Evolutionary conservation across 495 filamentous ascomycete species (phyloP).

Genomic region (Staphylotrichum longicolle): DNA sequence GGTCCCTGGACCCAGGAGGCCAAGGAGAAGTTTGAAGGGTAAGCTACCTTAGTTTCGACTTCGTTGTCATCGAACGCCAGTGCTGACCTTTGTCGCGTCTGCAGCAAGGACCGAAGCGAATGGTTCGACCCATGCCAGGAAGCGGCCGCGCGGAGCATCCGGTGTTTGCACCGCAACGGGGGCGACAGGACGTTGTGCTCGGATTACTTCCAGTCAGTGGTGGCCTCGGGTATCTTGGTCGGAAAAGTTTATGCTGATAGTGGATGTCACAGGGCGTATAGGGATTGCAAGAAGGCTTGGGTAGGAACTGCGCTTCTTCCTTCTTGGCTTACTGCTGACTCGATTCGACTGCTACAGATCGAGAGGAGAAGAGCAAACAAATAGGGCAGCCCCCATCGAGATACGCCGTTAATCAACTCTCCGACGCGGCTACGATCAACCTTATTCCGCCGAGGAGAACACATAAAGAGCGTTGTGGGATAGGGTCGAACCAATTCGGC

Average conservation of each 20-base stretch:
- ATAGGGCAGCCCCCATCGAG: background rate
- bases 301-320: constrained; percentile 48
- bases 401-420: background rate
- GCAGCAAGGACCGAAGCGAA: constrained; percentile 77
- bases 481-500: too few relatives aligned
- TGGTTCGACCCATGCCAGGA: constrained; percentile 95
- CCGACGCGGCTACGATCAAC: too few relatives aligned
- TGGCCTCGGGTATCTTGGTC: background rate
- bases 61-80: background rate
- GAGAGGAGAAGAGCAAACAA: constrained; percentile 52
- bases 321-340: constrained; percentile 5
- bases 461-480: too few relatives aligned
- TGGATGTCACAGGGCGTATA: constrained; percentile 65
- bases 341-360: constrained; percentile 36
- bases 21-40: constrained; percentile 22
- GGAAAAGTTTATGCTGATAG: constrained; percentile 22
- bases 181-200: constrained; percentile 81
- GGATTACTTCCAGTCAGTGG: constrained; percentile 88
- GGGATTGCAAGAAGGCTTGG: constrained; percentile 93
- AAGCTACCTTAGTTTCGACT: background rate
- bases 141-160: constrained; percentile 79
- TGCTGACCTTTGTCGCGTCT: background rate
- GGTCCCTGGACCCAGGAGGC: constrained; percentile 21
- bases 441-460: too few relatives aligned
- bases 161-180: constrained; percentile 81